A percentile compares a stretch with the other conserved stretches of the same genome.
Conservation (phyloP, 2,329 filamentous ascomycete species). For the Paraphaeosphaeria minitans region DNA sequence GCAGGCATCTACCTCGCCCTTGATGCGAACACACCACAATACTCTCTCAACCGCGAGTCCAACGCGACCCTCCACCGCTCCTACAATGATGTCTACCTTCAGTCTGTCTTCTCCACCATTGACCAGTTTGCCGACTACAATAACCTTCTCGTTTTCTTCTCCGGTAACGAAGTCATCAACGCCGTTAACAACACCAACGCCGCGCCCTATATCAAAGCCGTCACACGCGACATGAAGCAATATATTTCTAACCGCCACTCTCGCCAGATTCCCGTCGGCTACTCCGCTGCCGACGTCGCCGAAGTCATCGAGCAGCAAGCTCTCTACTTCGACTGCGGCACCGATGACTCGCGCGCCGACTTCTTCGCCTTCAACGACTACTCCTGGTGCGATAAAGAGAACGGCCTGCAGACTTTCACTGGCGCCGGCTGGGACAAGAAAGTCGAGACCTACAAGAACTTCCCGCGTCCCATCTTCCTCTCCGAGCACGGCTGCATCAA, state of each 20-base stretch:
- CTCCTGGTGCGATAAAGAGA: conserved; percentile 70
- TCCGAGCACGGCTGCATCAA: conserved; percentile 92
- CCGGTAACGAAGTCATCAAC: conserved; percentile 79
- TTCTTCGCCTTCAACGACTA: conserved; percentile 92
- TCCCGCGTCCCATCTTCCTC: conserved; percentile 69
- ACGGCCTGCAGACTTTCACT: conserved; percentile 53
- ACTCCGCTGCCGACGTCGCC: conserved; percentile 83
- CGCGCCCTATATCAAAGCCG: conserved; percentile 74
- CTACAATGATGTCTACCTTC: conserved; percentile 87
- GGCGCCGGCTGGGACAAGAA: conserved; percentile 74
- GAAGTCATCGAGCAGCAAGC: conserved; percentile 86
- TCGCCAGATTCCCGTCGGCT: conserved; percentile 75
- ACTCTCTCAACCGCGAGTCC: conserved; percentile 80
- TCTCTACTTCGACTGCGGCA: conserved; percentile 90
- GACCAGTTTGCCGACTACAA: conserved; percentile 81
- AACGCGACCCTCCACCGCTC: conserved; percentile 63
- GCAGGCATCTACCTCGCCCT: conserved; percentile 91
- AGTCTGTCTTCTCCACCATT: conserved; percentile 77
- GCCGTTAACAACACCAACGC: conserved; percentile 64
- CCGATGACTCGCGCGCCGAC: conserved; percentile 81
- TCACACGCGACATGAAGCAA: conserved; percentile 80
- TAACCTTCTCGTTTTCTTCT: conserved; percentile 85
- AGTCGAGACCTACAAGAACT: conserved; percentile 44
- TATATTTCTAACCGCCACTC: conserved; percentile 73
- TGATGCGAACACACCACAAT: conserved; percentile 85